Evolutionary conservation across 495 filamentous ascomycete species (phyloP).

Genomic region (Lasiosphaeriaceae sp.): DNA sequence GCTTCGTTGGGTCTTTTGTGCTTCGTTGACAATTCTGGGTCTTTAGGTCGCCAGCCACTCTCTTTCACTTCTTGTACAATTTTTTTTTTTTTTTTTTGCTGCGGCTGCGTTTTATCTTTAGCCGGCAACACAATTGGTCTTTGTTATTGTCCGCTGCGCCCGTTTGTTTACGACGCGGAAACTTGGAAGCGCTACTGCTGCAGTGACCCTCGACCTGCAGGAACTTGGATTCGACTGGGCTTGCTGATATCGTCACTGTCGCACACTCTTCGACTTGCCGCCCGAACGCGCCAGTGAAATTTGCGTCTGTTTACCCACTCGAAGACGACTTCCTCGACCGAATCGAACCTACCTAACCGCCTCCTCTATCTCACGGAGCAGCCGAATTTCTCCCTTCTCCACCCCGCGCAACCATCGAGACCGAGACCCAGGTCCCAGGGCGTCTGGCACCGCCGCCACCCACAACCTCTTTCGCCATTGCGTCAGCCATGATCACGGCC

Average conservation of each 20-base stretch:
- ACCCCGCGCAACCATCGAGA: not conserved
- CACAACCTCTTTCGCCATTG: not conserved
- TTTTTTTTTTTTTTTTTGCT: not conserved
- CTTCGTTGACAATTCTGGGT: slow-evolving; percentile 6
- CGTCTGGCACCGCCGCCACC: not conserved
- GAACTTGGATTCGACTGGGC: not conserved
- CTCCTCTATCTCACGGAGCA: too few species aligned
- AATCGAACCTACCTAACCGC: not conserved
- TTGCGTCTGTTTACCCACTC: not conserved
- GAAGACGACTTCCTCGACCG: too few species aligned
- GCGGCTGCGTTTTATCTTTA: not conserved
- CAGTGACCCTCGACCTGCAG: slow-evolving; percentile 8
- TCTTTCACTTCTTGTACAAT: slow-evolving; percentile 9
- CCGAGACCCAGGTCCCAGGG: too few species aligned
- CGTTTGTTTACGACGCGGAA: slow-evolving; percentile 9
- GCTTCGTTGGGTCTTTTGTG: not conserved
- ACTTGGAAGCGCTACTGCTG: slow-evolving; percentile 1
- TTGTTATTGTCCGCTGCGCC: not conserved
- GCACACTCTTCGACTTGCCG: not conserved
- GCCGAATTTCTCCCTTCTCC: too few species aligned
- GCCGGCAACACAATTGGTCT: not conserved
- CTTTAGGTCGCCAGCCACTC: not conserved
- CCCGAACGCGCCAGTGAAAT: not conserved
- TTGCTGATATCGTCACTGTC: not conserved
- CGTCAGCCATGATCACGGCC: slow-evolving; percentile 33